phyloP scores from a whole-genome alignment of 2,329 filamentous ascomycete species.

The Colletotrichum acutatum region DNA sequence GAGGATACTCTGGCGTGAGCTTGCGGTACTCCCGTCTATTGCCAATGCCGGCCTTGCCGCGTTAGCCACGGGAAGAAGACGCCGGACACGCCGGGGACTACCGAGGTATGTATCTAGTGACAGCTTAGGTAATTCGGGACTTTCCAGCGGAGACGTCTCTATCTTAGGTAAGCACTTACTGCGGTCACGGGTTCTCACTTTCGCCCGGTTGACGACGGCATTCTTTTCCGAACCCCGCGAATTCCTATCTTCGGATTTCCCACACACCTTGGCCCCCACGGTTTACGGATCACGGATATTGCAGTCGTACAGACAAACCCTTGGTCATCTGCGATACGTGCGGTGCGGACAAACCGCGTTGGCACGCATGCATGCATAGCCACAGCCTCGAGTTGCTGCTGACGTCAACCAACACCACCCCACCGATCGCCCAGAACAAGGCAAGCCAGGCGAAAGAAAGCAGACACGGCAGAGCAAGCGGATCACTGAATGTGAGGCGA shows the following conservation, averaged over 20 bases:
- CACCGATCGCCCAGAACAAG: background rate
- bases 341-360: background rate
- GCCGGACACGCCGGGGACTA: background rate
- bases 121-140: background rate
- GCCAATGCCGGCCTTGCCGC: background rate
- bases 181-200: too few species aligned
- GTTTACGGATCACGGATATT: background rate
- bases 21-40: background rate
- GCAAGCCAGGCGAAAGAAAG: background rate
- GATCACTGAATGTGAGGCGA: background rate
- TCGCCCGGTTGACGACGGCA: background rate
- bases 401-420: background rate
- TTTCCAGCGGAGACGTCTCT: too few species aligned
- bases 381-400: background rate
- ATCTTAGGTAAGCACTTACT: too few species aligned
- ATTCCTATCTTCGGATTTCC: background rate
- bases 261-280: background rate
- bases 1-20: background rate
- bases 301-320: background rate
- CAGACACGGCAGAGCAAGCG: background rate
- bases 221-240: background rate
- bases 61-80: background rate
- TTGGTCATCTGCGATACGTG: background rate
- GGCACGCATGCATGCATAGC: background rate
- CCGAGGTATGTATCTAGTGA: background rate